Evolutionary conservation across 2,329 filamentous ascomycete species (phyloP), one percentile per base, ranked within the genome.

Genomic region (Penicillium paneum): DNA sequence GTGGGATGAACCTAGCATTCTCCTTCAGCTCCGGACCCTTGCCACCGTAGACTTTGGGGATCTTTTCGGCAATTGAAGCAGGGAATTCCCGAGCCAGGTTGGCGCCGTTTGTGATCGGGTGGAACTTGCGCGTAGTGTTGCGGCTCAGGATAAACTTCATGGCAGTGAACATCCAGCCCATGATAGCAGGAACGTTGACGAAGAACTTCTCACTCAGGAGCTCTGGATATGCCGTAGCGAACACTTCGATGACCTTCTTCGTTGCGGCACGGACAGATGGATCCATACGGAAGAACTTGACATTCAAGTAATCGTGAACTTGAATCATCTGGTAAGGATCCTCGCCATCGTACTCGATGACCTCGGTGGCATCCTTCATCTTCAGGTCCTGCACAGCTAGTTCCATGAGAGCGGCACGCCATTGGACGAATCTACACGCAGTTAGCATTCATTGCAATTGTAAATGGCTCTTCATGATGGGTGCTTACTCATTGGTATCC

Each of bases 301-400:
- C 86, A 59, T 85, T 87, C 64, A 89, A 84, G 79, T 97, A 97
- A 78, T 97, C 93, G 76, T 97, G 93, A 28, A 97, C 86, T 75
- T 97, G 92, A 66, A 90, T 83, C 78, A 95, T 91, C 74, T 93
- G 90, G 77, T 96, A 95, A 1, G 89, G 90, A 68, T 97, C 93
- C 10, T 80, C 76, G 15, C 81, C 82, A 34, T 78, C 66, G 62
- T 83, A 78, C 32, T 78, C 78, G 58, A 85, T 87, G 53, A 90
- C 86, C 2, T 88, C 85, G 8, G 84, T 91, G 48, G 90, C 89
- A 26, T 83, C 79, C 19, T 81, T 70, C 59, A 97, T 81, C 60
- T 85, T 80, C 51, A 97, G 85, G 58, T 90, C 85, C 59, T 85
- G 81, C 42, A 97, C 79, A 3, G 90, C 89, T 44, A 91, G 79